These are phyloP conservation scores for Vaccinium darrowii DNA, from an alignment of 148 eudicot genomes.

Conservation along the genomic window DNA sequence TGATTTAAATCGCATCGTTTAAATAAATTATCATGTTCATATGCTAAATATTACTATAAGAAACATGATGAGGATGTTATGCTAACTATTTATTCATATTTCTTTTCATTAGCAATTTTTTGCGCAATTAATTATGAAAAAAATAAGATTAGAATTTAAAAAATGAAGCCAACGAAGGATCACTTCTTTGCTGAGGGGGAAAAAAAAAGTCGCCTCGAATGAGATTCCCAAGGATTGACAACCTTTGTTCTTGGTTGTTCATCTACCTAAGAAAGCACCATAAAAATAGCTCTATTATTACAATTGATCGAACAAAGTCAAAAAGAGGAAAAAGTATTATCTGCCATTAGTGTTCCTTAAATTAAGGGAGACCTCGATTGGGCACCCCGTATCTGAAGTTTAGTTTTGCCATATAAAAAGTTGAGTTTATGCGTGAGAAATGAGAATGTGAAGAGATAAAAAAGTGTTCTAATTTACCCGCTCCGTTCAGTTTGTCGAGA, in stretches of 20 bases:
- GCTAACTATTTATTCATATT: not conserved
- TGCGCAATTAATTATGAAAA: not conserved
- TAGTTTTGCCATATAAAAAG: not conserved
- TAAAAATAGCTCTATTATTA: not conserved
- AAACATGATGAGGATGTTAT: not conserved
- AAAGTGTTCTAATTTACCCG: not conserved
- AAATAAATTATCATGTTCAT: not conserved
- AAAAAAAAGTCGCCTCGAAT: not conserved
- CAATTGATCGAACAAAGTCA: not conserved
- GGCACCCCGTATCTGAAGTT: too few species aligned
- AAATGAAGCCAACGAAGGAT: not conserved
- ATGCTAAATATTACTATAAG: not conserved
- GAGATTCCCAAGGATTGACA: conserved; percentile 8
- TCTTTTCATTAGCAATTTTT: not conserved
- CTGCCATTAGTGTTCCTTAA: not conserved
- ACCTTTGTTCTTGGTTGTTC: not conserved
- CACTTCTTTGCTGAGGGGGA: not conserved
- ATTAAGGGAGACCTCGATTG: not conserved
- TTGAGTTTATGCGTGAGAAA: not conserved
- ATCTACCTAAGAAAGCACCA: not conserved
- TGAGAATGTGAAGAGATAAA: not conserved
- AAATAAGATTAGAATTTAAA: not conserved
- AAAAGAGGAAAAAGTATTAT: not conserved
- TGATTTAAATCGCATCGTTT: not conserved
- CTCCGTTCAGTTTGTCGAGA: too few species aligned